Evolutionary conservation across 108 stramenopile species (phyloP).

Genomic region (Cyclotella cryptica): DNA sequence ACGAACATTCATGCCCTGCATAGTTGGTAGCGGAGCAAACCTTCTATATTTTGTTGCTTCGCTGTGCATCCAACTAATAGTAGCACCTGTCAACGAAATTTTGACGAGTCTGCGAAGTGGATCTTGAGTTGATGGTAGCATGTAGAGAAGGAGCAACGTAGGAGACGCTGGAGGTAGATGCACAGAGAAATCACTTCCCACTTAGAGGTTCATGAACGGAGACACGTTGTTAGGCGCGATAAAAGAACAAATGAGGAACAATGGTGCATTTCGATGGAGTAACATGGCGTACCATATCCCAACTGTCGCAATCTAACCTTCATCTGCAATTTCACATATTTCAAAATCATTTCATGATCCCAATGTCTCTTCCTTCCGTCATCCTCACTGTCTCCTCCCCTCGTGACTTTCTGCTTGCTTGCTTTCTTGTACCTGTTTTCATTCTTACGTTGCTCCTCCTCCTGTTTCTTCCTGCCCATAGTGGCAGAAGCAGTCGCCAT

Average conservation of each 20-base stretch:
- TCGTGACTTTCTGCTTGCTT: not conserved
- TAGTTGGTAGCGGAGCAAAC: conserved; percentile 65
- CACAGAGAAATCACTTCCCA: conserved; percentile 71
- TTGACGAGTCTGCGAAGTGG: conserved; percentile 27
- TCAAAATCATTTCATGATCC: conserved; percentile 35
- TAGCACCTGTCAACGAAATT: conserved; percentile 52
- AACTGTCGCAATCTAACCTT: conserved; percentile 49
- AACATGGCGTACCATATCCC: conserved; percentile 42
- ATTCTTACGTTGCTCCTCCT: not conserved
- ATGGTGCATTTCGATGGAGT: not conserved
- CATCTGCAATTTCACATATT: conserved; percentile 46
- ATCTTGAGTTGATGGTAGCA: conserved; percentile 56
- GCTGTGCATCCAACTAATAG: conserved; percentile 76
- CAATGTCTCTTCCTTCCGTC: not conserved
- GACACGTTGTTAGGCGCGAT: not conserved
- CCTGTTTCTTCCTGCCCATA: conserved; percentile 18
- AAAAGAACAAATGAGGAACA: not conserved
- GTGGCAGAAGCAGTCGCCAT: conserved; percentile 49
- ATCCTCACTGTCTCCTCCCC: not conserved
- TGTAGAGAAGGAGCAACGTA: conserved; percentile 63
- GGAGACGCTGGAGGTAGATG: conserved; percentile 84
- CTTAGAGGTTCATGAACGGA: conserved; percentile 16
- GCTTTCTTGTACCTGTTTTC: not conserved
- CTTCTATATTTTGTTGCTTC: conserved; percentile 68
- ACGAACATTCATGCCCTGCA: conserved; percentile 50